phyloP scores from a whole-genome alignment of 2,329 filamentous ascomycete species.

The Fusarium sp. region DNA sequence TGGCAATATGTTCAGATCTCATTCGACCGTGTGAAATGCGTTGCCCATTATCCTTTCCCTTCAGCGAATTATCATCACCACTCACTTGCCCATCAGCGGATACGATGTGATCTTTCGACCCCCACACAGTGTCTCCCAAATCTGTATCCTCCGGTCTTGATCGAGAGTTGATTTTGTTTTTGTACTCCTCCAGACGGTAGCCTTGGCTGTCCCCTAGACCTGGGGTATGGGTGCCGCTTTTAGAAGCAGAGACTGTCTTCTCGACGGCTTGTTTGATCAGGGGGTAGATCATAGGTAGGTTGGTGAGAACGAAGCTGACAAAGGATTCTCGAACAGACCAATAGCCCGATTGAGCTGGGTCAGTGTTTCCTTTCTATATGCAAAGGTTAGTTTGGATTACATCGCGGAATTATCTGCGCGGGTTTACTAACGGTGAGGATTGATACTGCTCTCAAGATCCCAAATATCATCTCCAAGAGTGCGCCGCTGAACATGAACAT shows the following conservation, averaged over 20 bases:
- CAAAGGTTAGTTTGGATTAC: neutral
- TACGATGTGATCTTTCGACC: neutral
- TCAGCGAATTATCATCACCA: neutral
- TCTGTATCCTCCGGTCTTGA: neutral
- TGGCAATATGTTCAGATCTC: neutral
- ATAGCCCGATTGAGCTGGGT: neutral
- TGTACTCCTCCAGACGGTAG: neutral
- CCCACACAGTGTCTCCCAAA: neutral
- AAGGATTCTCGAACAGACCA: conserved; percentile 1
- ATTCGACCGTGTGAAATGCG: neutral
- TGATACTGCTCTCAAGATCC: neutral
- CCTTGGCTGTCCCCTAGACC: neutral
- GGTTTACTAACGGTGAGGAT: neutral
- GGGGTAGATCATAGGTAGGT: conserved; percentile 1
- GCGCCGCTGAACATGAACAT: conserved; percentile 8
- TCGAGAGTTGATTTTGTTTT: neutral
- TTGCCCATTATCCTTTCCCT: neutral
- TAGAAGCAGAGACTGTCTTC: neutral
- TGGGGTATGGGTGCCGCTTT: neutral
- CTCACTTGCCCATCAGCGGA: neutral
- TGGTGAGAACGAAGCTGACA: conserved; percentile 1
- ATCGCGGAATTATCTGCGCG: accelerated
- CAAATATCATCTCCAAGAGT: neutral
- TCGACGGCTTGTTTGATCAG: neutral
- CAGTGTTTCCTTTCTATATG: neutral